Evolutionary conservation across 2,329 filamentous ascomycete genomes (phyloP).

Genomic region (Diaporthe australafricana): DNA sequence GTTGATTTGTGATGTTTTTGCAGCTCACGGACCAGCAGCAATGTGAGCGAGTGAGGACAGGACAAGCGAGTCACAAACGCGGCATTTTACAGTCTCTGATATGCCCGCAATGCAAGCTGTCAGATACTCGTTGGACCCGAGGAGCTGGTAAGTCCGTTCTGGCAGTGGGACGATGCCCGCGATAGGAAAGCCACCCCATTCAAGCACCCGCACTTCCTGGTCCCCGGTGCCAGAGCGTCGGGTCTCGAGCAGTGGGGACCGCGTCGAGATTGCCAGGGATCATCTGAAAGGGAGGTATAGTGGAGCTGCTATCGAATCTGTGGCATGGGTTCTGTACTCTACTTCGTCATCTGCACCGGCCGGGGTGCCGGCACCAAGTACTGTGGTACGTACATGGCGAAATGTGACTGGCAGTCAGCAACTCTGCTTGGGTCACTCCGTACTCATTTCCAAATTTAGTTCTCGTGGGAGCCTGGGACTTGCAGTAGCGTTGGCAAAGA

Average conservation of each 20-base stretch:
- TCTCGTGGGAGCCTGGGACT: slow-evolving; percentile 11
- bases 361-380: slow-evolving; percentile 4
- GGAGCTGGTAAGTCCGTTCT: slow-evolving; percentile 20
- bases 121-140: slow-evolving; percentile 23
- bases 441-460: slow-evolving; percentile 33
- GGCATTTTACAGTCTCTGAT: neutral
- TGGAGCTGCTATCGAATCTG: slow-evolving; percentile 22
- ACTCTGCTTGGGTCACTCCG: neutral
- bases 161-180: slow-evolving; percentile 24
- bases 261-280: slow-evolving; percentile 12
- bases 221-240: slow-evolving; percentile 19
- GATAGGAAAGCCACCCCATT: slow-evolving; percentile 25
- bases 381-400: neutral
- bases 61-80: neutral
- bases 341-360: slow-evolving; percentile 18
- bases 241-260: slow-evolving; percentile 12
- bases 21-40: neutral
- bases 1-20: neutral
- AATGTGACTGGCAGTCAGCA: slow-evolving; percentile 17
- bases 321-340: slow-evolving; percentile 2
- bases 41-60: neutral
- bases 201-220: slow-evolving; percentile 5
- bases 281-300: slow-evolving; percentile 23
- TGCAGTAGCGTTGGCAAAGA: slow-evolving; percentile 38
- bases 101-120: neutral